Base-by-base conservation (phyloP, 1,139 yeast species). In the Suhomyces panamericanus region DNA sequence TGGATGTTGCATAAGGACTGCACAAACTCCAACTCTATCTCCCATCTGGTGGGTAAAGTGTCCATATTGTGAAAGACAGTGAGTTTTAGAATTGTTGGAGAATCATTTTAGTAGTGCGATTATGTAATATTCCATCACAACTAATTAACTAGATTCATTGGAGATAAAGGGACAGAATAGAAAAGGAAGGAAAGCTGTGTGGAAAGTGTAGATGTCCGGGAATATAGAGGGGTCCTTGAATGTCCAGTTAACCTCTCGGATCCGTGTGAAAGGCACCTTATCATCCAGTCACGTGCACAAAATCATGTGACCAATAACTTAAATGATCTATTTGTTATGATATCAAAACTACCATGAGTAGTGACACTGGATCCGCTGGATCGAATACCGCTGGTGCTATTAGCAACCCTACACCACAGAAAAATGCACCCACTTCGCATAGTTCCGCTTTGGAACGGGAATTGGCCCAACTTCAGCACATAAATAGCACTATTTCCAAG, bases 1-100 rank as follows among this genome's bases (percentile, higher is more conserved):
- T 82, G 90, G 35, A 88, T 83, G 59, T 87, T 87, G 15, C 91
- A 81, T 40, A 87, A 70, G n/a, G 91, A 81, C 63, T 87, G 96
- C 6, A 87, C 88, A 62, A 87, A 87, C 68, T 86, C 95, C 29
- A 86, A 73, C 57, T 86, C 95, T 29, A 86, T 80, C 56, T 87
- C 95, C 87, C 91, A 87, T 52, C 95, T 64, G 10, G 86, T 78
- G 12, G 95, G 93, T 24, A 84, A 51, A 20, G 49, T 42, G 14
- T 46, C 49, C 44, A 42, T 46, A 8, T 26, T 38, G 24, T 14
- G 22, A n/a, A 14, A 24, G 31, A 16, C 13, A 20, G 35, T 20
- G 3, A 17, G 24, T 20, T 20, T 5, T 2, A 6, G 2, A 6
- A 20, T 14, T 9, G 22, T 20, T 20, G 8, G 24, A 20, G 24